Evolutionary conservation across 352 stramenopile species (phyloP).

Genomic region (Phytophthora ramorum): DNA sequence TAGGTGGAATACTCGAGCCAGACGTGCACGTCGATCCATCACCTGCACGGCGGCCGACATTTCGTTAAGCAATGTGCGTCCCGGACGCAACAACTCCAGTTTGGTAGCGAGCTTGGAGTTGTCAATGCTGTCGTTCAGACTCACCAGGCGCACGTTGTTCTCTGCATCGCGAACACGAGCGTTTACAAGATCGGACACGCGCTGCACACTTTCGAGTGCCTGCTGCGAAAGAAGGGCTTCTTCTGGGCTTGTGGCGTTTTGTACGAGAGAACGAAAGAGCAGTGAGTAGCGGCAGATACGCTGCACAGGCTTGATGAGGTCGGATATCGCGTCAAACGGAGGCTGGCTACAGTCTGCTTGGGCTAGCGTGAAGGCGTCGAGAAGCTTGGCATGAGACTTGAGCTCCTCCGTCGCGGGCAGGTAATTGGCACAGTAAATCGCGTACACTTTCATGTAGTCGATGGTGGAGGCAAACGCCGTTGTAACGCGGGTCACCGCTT

Average conservation of each 20-base stretch:
- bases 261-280: constrained; percentile 57
- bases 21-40: constrained; percentile 20
- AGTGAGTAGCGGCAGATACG: constrained; percentile 76
- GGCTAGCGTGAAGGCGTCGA: constrained; percentile 33
- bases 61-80: constrained; percentile 57
- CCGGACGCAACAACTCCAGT: constrained; percentile 56
- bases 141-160: constrained; percentile 61
- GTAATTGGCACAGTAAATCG: constrained; percentile 68
- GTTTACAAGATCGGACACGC: constrained; percentile 65
- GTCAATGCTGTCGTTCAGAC: constrained; percentile 53
- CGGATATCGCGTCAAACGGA: constrained; percentile 53
- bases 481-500: constrained; percentile 36
- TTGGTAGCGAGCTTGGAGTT: constrained; percentile 30
- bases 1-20: constrained; percentile 26
- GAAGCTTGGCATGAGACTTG: constrained; percentile 44
- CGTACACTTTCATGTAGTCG: constrained; percentile 79
- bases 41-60: constrained; percentile 40
- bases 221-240: constrained; percentile 44
- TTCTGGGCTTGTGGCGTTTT: constrained; percentile 39
- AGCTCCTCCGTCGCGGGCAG: constrained; percentile 56
- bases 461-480: constrained; percentile 49
- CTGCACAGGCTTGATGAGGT: constrained; percentile 79
- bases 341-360: constrained; percentile 4
- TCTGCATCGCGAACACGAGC: constrained; percentile 68
- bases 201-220: constrained; percentile 52